Evolutionary conservation across 306 rosid species (phyloP), one percentile per base, ranked within the genome.

Genomic region (Urtica urens): DNA sequence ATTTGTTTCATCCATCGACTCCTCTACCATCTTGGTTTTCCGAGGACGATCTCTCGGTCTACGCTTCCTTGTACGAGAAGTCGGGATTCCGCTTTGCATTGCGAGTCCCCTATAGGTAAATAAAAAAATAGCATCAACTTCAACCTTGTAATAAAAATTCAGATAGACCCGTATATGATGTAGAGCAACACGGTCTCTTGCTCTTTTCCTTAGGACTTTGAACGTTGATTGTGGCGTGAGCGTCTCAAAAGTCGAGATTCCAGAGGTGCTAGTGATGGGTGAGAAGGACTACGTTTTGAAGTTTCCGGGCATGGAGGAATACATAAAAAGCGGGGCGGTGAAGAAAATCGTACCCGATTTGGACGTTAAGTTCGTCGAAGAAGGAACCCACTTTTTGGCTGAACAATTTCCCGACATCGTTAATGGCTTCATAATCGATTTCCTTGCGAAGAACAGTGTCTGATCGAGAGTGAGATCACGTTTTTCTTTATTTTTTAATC

Each of bases 11-110:
- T 54, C 87, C 80, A 3, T 58, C 80, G 16, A 37, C 54, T 45
- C 82, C 78, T 26, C 54, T 79, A 1, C 80, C 87, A 6, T 52
- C 78, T 34, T 63, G 87, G 78, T 59, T 79, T 55, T 75, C 82
- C 1, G 80, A 75, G 62, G 66, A 75, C 52, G 80, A 79, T 50
- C 77, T 75, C 23, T 46, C 62, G 12, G 33, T 28, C 62, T 79
- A 79, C 43, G 75, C 82, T 53, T 75, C 82, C 47, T 35, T 65
- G 10, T 74, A 72, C 40, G 83, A 70, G 64, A 73, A 72, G 9
- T 70, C 74, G 42, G 84, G 90, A 17, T 80, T 80, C 51, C 42
- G 58, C 43, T 76, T 30, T 53, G 50, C 90, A 22, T 27, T 80
- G 72, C 65, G 56, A 57, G 71, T 69, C 46, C 83, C 82, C 2